Base-by-base conservation (phyloP, 2,329 filamentous ascomycete species). In the Pestalotiopsis sp. region DNA sequence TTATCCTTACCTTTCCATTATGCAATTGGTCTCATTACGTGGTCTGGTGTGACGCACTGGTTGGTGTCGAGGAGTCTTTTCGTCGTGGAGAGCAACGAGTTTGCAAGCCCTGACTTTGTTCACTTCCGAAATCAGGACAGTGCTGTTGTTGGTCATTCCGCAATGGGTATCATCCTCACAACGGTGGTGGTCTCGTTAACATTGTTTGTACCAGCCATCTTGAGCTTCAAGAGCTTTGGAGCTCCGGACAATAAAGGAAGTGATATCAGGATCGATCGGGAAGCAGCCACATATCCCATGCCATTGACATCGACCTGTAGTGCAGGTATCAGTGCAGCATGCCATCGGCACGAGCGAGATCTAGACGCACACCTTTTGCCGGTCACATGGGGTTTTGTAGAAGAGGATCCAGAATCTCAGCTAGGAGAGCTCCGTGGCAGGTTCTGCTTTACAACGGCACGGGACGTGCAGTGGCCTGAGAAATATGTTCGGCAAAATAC, bases 61-160 rank as follows among this genome's bases (percentile, higher is more conserved):
- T 20, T 67, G 24, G 55, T 64, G 14, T 67, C 65, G 4, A 39
- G 62, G 59, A 56, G 65, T 52, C n/a, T 67, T 9, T 67, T 67
- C 48, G 38, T 67, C 7, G 58, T 67, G 26, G 58, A 64, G 22
- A 59, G 61, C 30, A 61, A 48, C n/a, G 62, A 30, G 24, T 24
- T 24, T 61, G 65, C 56, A 13, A 55, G 24, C n/a, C 61, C 30
- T 4, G 66, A 20, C 14, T 48, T 48, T 48, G 44, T 48, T 48
- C 44, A 48, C 17, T 11, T 39, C 13, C 2, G 9, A 1, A 39
- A 39, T 35, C 24, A 38, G 35, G 22, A 35, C 58, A 24, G 22
- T 13, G 22, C 58, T 1, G 35, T 39, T 14, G 11, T 30, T 22
- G 58, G n/a, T 39, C 22, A 20, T 13, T 61, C 58, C 14, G 58